Evolutionary conservation across 2,329 filamentous ascomycete species (phyloP), one percentile per base, ranked within the genome.

Genomic region (Colletotrichum trifolii): DNA sequence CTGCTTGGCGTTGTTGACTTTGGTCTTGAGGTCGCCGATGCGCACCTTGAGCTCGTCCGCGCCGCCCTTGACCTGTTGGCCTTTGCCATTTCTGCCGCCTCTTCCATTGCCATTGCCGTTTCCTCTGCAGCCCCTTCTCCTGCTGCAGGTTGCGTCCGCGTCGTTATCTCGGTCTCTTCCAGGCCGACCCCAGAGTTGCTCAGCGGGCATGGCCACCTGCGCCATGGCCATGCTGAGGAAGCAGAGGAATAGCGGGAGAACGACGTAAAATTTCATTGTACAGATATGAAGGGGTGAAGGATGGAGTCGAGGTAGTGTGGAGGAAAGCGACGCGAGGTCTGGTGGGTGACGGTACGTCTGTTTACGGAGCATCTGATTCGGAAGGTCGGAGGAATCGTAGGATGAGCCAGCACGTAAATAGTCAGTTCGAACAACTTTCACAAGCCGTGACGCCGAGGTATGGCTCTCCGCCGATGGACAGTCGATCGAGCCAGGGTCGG

Each of bases 361-460:
- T 25, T 5, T 25, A 4, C 6, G 9, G 6, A 13, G 4, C 5
- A 13, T 10, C 10, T 3, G 0, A 2, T 12, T 33, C 33, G 45
- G 12, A 17, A 17, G 5, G 12, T 7, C 45, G 35, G 35, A 11
- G 33, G 40, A 34, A 36, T 40, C 40, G 45, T 54, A 46, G 57
- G 62, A 46, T 25, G 25, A 42, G 2, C 45, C 62, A 46, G 39
- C 58, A 39, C 15, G 62, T 65, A 65, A 62, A 62, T 65, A 65
- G 38, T 43, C 45, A 15, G 4, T 15, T 11, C 25, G 10, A 17
- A 25, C 43, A 54, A 46, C 40, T 56, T 56, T 65, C 62, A 56
- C 62, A 39, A 65, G 57, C 62, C 62, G 35, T 56, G 57, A 62
- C 15, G 25, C 62, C 62, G 62, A 65, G 62, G 62, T 40, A 65